Evolutionary conservation across 1,284 basidiomycete genomes (phyloP).

Genomic region (Afroboletus lepidellus): DNA sequence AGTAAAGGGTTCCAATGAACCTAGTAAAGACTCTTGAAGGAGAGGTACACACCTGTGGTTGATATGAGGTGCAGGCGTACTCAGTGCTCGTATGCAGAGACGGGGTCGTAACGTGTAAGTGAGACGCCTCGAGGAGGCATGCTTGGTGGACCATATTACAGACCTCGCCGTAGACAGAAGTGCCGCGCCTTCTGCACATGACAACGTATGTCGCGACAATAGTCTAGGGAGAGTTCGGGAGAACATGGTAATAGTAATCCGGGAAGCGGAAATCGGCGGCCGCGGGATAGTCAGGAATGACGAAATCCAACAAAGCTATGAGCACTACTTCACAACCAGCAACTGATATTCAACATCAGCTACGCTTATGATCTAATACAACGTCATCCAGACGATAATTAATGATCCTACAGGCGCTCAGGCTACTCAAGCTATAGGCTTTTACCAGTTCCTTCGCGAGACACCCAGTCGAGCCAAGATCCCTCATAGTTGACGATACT

Average conservation of each 20-base stretch:
- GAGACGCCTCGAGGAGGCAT: not conserved
- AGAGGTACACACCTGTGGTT: constrained; percentile 46
- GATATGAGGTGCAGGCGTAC: constrained; percentile 48
- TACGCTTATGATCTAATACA: constrained; percentile 8
- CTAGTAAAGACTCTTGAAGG: not conserved
- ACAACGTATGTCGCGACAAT: constrained; percentile 10
- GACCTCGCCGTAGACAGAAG: constrained; percentile 7
- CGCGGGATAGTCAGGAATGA: not conserved
- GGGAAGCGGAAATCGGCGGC: not conserved
- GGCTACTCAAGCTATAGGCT: constrained; percentile 10
- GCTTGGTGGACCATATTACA: not conserved
- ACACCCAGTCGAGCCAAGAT: constrained; percentile 91
- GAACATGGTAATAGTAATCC: constrained; percentile 14
- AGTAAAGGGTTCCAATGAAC: not conserved
- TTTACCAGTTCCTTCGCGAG: constrained; percentile 48
- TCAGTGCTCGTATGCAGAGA: constrained; percentile 35
- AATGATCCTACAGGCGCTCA: not conserved
- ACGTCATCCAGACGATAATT: not conserved
- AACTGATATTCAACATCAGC: not conserved
- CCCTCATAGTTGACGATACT: constrained; percentile 88
- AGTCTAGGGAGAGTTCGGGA: constrained; percentile 19
- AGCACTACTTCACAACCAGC: not conserved
- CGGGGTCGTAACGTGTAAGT: constrained; percentile 1
- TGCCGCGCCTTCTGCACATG: not conserved
- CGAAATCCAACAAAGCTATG: not conserved